Conservation (phyloP, 106 monocot species). For the Acorus gramineus region DNA sequence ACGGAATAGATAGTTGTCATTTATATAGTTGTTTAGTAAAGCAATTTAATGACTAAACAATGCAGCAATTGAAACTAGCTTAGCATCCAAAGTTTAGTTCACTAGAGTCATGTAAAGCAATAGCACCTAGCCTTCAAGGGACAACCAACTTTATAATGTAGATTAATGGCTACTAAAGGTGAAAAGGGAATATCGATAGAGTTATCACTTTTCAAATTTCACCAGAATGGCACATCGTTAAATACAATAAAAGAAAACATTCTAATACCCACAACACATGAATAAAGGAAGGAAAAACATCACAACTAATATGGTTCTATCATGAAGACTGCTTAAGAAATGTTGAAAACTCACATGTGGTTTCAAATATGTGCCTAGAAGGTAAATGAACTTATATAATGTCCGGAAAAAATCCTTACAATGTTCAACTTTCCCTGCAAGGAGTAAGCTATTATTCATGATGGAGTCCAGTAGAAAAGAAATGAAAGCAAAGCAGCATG, state of each 20-base stretch:
- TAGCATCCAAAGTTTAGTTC: no score
- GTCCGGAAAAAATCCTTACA: slow-evolving; percentile 91
- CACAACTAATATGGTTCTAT: background rate
- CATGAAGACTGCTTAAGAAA: background rate
- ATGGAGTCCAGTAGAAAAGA: background rate
- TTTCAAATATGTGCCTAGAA: slow-evolving; percentile 87
- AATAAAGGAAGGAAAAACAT: background rate
- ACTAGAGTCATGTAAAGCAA: no score
- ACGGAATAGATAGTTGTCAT: no score
- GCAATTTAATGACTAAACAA: no score
- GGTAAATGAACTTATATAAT: slow-evolving; percentile 74
- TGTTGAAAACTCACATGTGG: slow-evolving; percentile 70
- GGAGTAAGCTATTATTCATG: background rate
- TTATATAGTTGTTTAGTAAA: no score
- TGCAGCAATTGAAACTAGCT: no score
- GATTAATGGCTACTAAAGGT: no score
- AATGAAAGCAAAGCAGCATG: background rate
- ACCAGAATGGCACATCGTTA: no score
- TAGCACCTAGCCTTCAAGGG: no score
- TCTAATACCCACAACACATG: background rate
- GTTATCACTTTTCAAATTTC: no score
- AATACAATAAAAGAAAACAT: background rate
- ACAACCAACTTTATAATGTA: no score
- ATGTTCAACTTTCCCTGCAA: slow-evolving; percentile 68
- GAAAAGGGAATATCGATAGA: no score